A percentile compares a stretch with the other conserved stretches of the same genome.
phyloP scores from a whole-genome alignment of 495 filamentous ascomycete species.

The Xylaria bambusicola region DNA sequence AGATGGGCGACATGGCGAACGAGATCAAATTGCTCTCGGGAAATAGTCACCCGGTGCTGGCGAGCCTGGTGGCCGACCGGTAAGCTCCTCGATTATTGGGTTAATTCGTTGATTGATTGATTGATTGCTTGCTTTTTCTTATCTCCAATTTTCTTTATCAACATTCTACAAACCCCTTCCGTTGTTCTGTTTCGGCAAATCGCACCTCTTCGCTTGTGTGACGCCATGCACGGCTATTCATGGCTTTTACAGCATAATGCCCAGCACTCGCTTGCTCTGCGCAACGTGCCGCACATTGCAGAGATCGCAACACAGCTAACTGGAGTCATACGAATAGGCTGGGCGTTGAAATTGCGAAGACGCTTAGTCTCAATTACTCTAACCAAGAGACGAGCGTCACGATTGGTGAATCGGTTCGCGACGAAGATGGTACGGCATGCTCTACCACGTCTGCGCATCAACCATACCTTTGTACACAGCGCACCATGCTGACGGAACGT shows the following conservation, averaged over 20 bases:
- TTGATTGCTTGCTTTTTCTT: background rate
- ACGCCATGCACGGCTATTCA: slow-evolving; percentile 1
- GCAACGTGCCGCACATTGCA: slow-evolving; percentile 3
- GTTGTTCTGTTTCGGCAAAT: no score
- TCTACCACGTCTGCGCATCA: background rate
- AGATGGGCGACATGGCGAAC: slow-evolving; percentile 63
- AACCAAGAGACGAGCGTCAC: slow-evolving; percentile 98
- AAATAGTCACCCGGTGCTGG: slow-evolving; percentile 91
- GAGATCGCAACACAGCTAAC: slow-evolving; percentile 16
- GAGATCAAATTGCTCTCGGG: slow-evolving; percentile 95
- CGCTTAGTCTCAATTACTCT: slow-evolving; percentile 92
- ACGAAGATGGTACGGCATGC: slow-evolving; percentile 77
- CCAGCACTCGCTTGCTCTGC: background rate
- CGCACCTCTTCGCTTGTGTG: background rate
- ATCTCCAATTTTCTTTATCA: slow-evolving; percentile 2
- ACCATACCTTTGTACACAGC: background rate
- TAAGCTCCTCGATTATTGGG: slow-evolving; percentile 42
- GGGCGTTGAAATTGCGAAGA: slow-evolving; percentile 90
- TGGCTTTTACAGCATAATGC: no score
- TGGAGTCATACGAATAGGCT: slow-evolving; percentile 57
- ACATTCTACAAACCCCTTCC: background rate
- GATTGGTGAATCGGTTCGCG: slow-evolving; percentile 93
- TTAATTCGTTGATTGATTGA: background rate
- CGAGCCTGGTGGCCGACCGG: slow-evolving; percentile 88
- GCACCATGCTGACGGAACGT: slow-evolving; percentile 15